These are phyloP conservation scores for Hypoxylon perforatum DNA, from an alignment of 495 filamentous ascomycete species.

Conservation along the genomic window DNA sequence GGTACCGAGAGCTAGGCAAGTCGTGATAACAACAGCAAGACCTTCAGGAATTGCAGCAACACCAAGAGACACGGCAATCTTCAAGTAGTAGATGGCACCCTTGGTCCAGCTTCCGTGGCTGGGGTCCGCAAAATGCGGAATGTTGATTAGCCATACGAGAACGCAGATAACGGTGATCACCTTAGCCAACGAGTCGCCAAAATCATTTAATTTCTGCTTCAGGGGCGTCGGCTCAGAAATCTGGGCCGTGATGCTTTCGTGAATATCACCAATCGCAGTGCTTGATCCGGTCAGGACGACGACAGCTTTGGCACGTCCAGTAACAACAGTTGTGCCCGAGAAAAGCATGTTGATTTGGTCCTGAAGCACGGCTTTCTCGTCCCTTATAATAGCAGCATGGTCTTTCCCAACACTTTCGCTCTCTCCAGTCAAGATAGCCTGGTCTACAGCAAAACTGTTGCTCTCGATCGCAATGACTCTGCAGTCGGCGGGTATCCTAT, in stretches of 20 bases:
- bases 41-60: conserved; percentile 98
- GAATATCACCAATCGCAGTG: conserved; percentile 98
- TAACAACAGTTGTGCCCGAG: conserved; percentile 97
- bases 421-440: conserved; percentile 97
- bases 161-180: conserved; percentile 98
- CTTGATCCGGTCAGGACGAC: conserved; percentile 91
- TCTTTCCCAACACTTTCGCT: conserved; percentile 97
- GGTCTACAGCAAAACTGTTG: conserved; percentile 96
- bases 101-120: conserved; percentile 95
- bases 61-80: conserved; percentile 98
- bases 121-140: conserved; percentile 94
- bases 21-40: conserved; percentile 96
- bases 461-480: conserved; percentile 89
- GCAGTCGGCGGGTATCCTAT: conserved; percentile 97
- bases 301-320: conserved; percentile 90
- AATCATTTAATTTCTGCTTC: conserved; percentile 99
- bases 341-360: conserved; percentile 98
- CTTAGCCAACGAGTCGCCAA: conserved; percentile 95
- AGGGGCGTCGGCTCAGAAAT: conserved; percentile 97
- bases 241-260: conserved; percentile 97
- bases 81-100: conserved; percentile 99
- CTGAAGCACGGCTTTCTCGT: conserved; percentile 91
- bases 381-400: conserved; percentile 69
- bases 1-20: conserved; percentile 93
- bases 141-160: conserved; percentile 98